Base-by-base conservation (phyloP, 306 rosid species). In the Dryas drummondii region DNA sequence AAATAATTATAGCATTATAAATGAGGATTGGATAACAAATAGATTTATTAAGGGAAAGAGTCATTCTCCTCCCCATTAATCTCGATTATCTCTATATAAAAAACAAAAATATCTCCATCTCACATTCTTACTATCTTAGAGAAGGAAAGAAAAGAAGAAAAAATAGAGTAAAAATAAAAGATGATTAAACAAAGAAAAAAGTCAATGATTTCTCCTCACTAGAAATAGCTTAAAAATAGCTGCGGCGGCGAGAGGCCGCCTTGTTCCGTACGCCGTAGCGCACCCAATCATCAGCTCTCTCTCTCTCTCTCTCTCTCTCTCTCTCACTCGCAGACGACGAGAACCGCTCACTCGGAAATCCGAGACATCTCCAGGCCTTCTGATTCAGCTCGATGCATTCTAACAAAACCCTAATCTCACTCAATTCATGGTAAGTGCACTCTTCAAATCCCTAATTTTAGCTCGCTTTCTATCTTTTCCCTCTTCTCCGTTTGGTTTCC, bases 401-500 rank as follows among this genome's bases (percentile, higher is more conserved):
- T 3, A 4, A 70, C 47, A 4, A 17, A 67, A 40, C 44, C 68
- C 47, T 48, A 66, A 73, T 73, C 68, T 59, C 76, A 73, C 68
- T 54, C 54, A 51, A 11, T 50, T 62, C 51, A 8, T 66, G 78
- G 62, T 72, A 81, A 46, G 16, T 8, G 51, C 66, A 49, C 67
- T 40, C 71, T 50, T 51, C 61, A 46, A 41, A 80, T 71, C 85
- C 87, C 81, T 63, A 74, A 72, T 46, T 67, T 37, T 63, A 9
- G 2, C 11, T 60, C 37, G 19, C 2, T 11, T 51, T 80, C 69
- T 14, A 15, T 47, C 8, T 8, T 22, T 58, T 32, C 49, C 12
- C 45, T 9, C 57, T 47, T 71, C n/a, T 26, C 54, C 40, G 51
- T 37, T 72, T 72, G 68, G 62, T 37, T 47, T 56, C 58, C 22